Percentiles rank a stretch among this genome's conserved stretches.
Evolutionary conservation across 306 rosid species (phyloP).

Genomic region (Sophora flavescens): DNA sequence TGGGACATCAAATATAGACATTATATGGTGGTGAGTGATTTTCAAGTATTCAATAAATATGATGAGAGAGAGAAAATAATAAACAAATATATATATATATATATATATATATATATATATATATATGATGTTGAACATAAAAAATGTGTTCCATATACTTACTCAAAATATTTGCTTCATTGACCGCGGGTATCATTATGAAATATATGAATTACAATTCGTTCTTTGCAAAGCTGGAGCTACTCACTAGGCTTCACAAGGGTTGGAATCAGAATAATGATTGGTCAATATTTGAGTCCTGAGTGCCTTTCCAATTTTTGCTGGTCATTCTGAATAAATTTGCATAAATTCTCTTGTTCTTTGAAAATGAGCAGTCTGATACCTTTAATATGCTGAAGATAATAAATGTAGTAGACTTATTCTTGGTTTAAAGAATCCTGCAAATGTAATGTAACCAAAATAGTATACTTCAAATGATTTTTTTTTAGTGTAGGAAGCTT

Average conservation of each 20-base stretch:
- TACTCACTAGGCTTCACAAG: slow-evolving; percentile 17
- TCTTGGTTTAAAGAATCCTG: background rate
- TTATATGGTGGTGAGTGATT: too few relatives aligned
- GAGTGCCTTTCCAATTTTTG: background rate
- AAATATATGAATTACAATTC: slow-evolving; percentile 23
- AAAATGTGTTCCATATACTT: too few relatives aligned
- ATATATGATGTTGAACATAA: too few relatives aligned
- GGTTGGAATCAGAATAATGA: background rate
- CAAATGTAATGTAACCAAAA: too few relatives aligned
- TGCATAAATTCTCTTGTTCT: background rate
- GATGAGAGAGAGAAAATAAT: too few relatives aligned
- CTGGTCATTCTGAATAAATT: background rate
- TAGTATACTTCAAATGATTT: too few relatives aligned
- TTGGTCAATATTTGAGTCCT: background rate
- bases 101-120: too few relatives aligned
- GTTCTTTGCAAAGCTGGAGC: background rate
- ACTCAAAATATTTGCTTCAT: slow-evolving; percentile 30
- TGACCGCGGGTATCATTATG: background rate
- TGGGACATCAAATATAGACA: too few relatives aligned
- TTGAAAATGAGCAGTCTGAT: background rate
- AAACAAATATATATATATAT: too few relatives aligned
- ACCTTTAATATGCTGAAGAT: too few relatives aligned
- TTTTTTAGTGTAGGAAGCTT: background rate
- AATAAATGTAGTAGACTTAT: background rate
- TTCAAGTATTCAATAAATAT: too few relatives aligned